Base-by-base conservation (phyloP, 2,329 filamentous ascomycete species). In the Aspergillus sp. region DNA sequence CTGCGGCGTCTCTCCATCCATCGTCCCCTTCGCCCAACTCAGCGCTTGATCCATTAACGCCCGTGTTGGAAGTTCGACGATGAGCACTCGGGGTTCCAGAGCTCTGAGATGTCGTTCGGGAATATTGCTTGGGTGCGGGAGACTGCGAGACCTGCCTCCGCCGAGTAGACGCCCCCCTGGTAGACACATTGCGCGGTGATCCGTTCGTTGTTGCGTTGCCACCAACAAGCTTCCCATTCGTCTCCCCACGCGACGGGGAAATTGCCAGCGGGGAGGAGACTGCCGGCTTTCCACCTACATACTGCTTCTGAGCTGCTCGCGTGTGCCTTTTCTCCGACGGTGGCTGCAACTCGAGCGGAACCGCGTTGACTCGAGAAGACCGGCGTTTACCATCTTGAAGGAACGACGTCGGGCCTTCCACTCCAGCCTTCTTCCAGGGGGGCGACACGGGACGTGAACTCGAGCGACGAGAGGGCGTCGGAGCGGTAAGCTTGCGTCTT, bases 371-470 rank as follows among this genome's bases (percentile, higher is more conserved):
- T 60, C 84, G 76, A 45, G 82, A 80, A 42, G 84, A 86, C 68
- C 82, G 83, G 54, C 84, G 76, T 59, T 78, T 78, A 36, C 84
- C 84, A 67, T 83, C 78, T 54, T 81, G 77, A 43, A 88, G 82
- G 68, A 95, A 92, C 0, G 89, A 88, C 3, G 93, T 94, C 19
- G 94, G 94, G 0, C 94, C 94, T 24, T 95, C 89, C 38, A 88
- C 90, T 53, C 82, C 82, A 57, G 89, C 82, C 65, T 85, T 89
- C 76, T 94, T 97, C 94, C 94, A 99, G 19, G 94, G 94, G 59
- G 94, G 94, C 57, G 93, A 97, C 38, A 69, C 60, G 43, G 71
- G 67, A 44, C 74, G 69, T n/a, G 74, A 68, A 22, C 69, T 72
- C 19, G 69, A 68, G 47, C 68, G 71, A 53, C 66, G 65, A 51